phyloP scores from a whole-genome alignment of 352 stramenopile genomes.

The Elongisporangium senticosum region DNA sequence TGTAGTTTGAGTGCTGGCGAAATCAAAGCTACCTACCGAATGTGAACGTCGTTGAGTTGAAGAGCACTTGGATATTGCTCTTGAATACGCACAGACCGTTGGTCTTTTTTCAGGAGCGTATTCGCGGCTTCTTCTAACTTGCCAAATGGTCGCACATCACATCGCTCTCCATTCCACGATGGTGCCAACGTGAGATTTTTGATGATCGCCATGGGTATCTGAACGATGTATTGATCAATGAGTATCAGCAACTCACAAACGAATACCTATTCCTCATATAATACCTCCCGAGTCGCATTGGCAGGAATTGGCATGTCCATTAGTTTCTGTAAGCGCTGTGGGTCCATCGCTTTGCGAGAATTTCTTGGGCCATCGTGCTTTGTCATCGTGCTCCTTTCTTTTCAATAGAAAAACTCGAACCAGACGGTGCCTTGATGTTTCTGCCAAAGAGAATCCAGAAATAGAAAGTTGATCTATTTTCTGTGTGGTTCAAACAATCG shows the following conservation, averaged over 20 bases:
- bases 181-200: conserved; percentile 32
- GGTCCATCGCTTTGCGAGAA: not conserved
- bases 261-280: not conserved
- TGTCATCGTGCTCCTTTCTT: not conserved
- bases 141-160: conserved; percentile 40
- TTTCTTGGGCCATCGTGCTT: not conserved
- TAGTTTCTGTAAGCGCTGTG: conserved; percentile 31
- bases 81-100: conserved; percentile 14
- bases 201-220: conserved; percentile 26
- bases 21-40: conserved; percentile 4
- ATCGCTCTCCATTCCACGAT: conserved; percentile 62
- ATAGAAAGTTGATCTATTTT: not conserved
- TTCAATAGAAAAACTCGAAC: not conserved
- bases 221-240: not conserved
- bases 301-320: conserved; percentile 43
- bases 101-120: conserved; percentile 27
- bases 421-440: not conserved
- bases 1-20: not conserved
- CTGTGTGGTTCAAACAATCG: conserved; percentile 16
- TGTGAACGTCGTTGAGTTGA: conserved; percentile 7
- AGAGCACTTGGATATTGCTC: conserved; percentile 19
- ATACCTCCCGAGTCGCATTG: conserved; percentile 28
- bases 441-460: not conserved
- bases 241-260: not conserved
- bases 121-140: conserved; percentile 29